Percentiles rank a stretch among this genome's conserved stretches.
These are phyloP conservation scores for Sicyos edulis DNA, from an alignment of 306 rosid genomes.

Conservation along the genomic window DNA sequence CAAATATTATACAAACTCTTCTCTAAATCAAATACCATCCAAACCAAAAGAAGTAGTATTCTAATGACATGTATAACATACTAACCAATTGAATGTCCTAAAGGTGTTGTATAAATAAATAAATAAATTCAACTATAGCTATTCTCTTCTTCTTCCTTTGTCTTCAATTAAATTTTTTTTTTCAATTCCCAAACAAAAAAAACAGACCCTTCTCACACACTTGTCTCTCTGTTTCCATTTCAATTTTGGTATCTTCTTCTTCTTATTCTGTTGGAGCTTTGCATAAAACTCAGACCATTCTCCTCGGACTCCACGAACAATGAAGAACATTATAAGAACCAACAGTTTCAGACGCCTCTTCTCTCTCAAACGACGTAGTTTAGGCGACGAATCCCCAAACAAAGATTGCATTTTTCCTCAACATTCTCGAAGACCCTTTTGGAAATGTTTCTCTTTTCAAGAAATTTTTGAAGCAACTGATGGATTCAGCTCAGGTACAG, in stretches of 20 bases:
- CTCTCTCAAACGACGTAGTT: slow-evolving; percentile 52
- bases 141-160: no score
- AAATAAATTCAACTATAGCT: no score
- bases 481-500: slow-evolving; percentile 81
- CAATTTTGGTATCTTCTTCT: slow-evolving; percentile 1
- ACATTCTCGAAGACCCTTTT: slow-evolving; percentile 69
- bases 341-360: slow-evolving; percentile 70
- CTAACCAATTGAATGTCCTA: no score
- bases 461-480: slow-evolving; percentile 66
- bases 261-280: background rate
- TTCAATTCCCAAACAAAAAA: no score
- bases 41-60: no score
- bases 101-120: no score
- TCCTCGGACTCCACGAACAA: slow-evolving; percentile 14
- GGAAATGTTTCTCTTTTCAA: slow-evolving; percentile 86
- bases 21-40: no score
- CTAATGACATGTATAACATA: no score
- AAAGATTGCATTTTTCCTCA: slow-evolving; percentile 22
- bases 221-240: background rate
- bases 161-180: no score
- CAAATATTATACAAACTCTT: no score
- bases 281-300: slow-evolving; percentile 44
- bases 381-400: slow-evolving; percentile 26
- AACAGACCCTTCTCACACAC: no score
- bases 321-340: slow-evolving; percentile 65